These are phyloP conservation scores for Elaeis oleifera DNA, from an alignment of 202 grass and related monocot genomes.

Conservation along the genomic window DNA sequence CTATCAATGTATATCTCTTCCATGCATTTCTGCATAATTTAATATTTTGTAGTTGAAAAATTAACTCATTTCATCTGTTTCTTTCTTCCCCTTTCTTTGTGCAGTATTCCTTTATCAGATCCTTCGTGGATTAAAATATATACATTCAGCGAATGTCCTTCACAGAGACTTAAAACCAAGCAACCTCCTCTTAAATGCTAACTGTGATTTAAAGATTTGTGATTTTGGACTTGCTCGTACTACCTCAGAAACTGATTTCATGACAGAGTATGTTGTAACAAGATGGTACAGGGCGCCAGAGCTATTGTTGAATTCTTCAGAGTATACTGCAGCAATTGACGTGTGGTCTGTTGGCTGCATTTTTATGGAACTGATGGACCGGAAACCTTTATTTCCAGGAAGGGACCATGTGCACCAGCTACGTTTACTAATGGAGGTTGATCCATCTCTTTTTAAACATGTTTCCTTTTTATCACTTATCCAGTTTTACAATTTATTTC, in stretches of 20 bases:
- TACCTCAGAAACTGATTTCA: constrained; percentile 11
- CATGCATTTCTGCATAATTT: not conserved
- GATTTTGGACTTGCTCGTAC: constrained; percentile 14
- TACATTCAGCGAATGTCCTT: constrained; percentile 17
- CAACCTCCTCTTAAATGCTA: constrained; percentile 17
- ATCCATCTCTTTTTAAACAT: no score
- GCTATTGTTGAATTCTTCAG: constrained; percentile 8
- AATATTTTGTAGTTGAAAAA: constrained; percentile 1
- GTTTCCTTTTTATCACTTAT: no score
- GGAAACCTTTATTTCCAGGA: constrained; percentile 13
- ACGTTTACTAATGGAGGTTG: constrained; percentile 10
- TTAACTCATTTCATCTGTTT: constrained; percentile 3
- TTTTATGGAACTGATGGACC: not conserved
- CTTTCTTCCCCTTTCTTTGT: not conserved
- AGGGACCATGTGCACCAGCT: constrained; percentile 15
- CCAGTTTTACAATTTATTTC: no score
- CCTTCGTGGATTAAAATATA: constrained; percentile 12
- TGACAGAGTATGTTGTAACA: constrained; percentile 17
- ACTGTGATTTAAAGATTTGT: constrained; percentile 16
- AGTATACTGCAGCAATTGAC: constrained; percentile 11
- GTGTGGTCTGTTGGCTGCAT: constrained; percentile 17
- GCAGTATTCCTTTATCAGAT: constrained; percentile 17
- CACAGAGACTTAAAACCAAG: constrained; percentile 16
- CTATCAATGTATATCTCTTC: no score
- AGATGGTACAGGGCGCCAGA: constrained; percentile 10